Evolutionary conservation across 106 monocot genomes (phyloP), one percentile per base, ranked within the genome.

Genomic region (Apostasia ramifera): DNA sequence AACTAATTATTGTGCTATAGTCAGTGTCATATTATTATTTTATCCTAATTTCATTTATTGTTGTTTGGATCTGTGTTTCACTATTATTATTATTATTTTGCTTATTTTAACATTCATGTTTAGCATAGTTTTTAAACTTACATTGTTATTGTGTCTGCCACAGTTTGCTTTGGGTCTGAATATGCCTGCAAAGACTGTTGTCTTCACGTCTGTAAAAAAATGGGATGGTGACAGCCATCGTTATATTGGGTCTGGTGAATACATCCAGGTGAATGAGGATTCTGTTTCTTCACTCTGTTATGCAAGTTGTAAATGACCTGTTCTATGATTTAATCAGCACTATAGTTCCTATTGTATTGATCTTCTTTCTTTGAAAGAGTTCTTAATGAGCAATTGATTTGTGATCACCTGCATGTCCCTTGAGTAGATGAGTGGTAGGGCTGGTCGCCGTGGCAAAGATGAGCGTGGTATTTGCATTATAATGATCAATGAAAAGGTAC

Each of bases 91-190:
- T 26, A 26, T 26, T 26, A 26, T 26, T 26, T 26, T 26, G 26
- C 26, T 26, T 26, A 26, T 10, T 8, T 51, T 1, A 49, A 42
- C n/a, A 44, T 3, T 12, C 12, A 41, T 11, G 10, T 41, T 37
- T 42, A 38, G n/a, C 9, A 14, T 26, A 42, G 38, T 46, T 51
- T 59, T 26, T 9, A 53, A 1, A 57, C 26, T 26, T 26, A 26
- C 26, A 26, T 3, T 73, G 49, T 60, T 73, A 37, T 67, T 72
- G 11, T 77, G 59, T 41, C 44, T 66, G 41, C 44, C 58, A 47
- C 82, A 97, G 97, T 97, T 97, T 87, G 97, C 97, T 51, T 92
- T 97, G 97, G 97, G 97, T 65, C 74, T 97, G 72, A 97, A 97
- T 79, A 97, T 97, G 92, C 97, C 97, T 72, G 97, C 97, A 42